phyloP scores from a whole-genome alignment of 1,284 basidiomycete species.

The Irpex sp. region DNA sequence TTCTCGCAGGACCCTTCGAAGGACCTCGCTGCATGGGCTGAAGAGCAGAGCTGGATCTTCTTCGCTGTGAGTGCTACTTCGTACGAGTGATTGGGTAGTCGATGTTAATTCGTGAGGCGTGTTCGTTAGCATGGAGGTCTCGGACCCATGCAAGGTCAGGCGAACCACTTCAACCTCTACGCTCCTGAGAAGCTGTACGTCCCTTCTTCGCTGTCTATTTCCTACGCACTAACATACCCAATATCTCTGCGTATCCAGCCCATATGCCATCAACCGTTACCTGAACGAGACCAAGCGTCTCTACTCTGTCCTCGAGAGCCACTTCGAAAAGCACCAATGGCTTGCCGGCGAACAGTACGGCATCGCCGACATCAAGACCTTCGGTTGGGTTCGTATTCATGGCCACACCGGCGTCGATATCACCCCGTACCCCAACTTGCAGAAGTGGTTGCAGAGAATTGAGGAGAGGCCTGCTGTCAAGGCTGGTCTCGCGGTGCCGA shows the following conservation, averaged over 20 bases:
- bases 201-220: background rate
- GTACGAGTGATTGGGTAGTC: background rate
- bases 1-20: constrained; percentile 26
- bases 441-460: constrained; percentile 40
- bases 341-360: constrained; percentile 33
- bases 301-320: constrained; percentile 70
- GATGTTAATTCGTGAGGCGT: background rate
- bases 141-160: constrained; percentile 75
- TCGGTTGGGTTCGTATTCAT: background rate
- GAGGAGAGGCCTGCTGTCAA: constrained; percentile 31
- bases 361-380: constrained; percentile 10
- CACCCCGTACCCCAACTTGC: constrained; percentile 48
- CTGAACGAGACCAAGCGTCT: constrained; percentile 73
- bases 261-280: constrained; percentile 38
- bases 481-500: constrained; percentile 19
- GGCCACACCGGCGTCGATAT: constrained; percentile 19
- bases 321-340: constrained; percentile 58
- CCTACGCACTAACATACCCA: background rate
- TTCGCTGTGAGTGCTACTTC: constrained; percentile 44
- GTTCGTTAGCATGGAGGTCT: constrained; percentile 54
- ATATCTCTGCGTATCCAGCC: constrained; percentile 23
- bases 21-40: constrained; percentile 39
- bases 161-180: constrained; percentile 49
- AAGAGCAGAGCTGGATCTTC: constrained; percentile 77
- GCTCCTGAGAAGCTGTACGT: constrained; percentile 59